Conservation (phyloP, 2,329 filamentous ascomycete genomes). For the Exophiala calicioides region DNA sequence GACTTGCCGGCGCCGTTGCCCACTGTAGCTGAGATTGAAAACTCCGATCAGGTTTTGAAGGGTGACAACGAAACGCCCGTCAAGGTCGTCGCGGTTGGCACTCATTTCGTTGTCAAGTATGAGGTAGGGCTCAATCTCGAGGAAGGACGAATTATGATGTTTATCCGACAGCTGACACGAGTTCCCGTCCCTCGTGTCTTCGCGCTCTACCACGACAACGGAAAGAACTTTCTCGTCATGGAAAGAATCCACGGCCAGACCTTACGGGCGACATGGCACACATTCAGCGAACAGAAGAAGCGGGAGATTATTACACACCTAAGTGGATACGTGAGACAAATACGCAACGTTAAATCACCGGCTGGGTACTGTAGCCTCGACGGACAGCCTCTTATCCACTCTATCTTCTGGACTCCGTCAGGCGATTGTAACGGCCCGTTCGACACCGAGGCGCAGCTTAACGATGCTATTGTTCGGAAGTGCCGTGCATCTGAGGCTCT, state of each 20-base stretch:
- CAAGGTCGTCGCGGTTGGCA: constrained; percentile 30
- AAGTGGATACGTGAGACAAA: constrained; percentile 26
- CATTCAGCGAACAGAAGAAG: constrained; percentile 31
- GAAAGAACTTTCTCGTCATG: constrained; percentile 36
- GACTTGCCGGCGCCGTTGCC: constrained; percentile 21
- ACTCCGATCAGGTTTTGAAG: constrained; percentile 18
- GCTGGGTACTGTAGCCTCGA: constrained; percentile 35
- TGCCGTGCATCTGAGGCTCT: constrained; percentile 28
- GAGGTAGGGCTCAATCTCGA: constrained; percentile 31
- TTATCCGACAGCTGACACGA: constrained; percentile 31
- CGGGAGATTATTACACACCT: constrained; percentile 29
- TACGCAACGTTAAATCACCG: constrained; percentile 35
- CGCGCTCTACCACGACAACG: constrained; percentile 33
- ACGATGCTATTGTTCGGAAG: constrained; percentile 34
- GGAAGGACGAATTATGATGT: constrained; percentile 39
- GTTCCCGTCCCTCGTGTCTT: constrained; percentile 37
- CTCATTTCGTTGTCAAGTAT: constrained; percentile 34
- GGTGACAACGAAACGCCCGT: constrained; percentile 22
- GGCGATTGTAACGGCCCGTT: constrained; percentile 35
- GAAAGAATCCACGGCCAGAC: constrained; percentile 34
- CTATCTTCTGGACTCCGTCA: constrained; percentile 33
- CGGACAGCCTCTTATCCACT: constrained; percentile 30
- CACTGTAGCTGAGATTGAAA: constrained; percentile 30
- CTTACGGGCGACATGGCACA: constrained; percentile 29
- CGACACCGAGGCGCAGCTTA: constrained; percentile 32